Percentiles rank a stretch among this genome's conserved stretches.
Evolutionary conservation across 1,284 basidiomycete species (phyloP).

Genomic region (Coriolopsis trogii): DNA sequence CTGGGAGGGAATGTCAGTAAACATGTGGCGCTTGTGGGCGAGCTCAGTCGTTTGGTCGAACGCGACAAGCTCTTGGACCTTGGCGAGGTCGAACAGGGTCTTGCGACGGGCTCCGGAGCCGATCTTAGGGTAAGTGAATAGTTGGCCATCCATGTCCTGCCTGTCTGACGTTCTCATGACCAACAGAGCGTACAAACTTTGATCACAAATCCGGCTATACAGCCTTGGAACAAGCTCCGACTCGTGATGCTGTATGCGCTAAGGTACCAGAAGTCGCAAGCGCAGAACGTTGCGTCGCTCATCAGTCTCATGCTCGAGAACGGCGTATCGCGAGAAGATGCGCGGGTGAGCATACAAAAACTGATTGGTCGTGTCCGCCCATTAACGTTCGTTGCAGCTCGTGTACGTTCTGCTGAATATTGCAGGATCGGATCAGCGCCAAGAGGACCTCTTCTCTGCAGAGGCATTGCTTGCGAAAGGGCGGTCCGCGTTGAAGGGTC

Average conservation of each 20-base stretch:
- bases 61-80: conserved; percentile 86
- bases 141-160: no score
- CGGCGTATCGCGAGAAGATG: conserved; percentile 85
- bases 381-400: conserved; percentile 51
- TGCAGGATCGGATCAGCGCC: conserved; percentile 93
- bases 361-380: neutral
- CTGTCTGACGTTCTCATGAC: no score
- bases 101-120: conserved; percentile 89
- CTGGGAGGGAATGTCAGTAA: conserved; percentile 98
- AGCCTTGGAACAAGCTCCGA: conserved; percentile 84
- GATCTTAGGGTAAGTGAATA: conserved; percentile 75
- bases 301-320: conserved; percentile 83
- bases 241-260: conserved; percentile 95
- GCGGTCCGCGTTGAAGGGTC: conserved; percentile 91
- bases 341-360: conserved; percentile 56
- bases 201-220: conserved; percentile 69
- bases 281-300: conserved; percentile 81
- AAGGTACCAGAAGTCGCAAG: conserved; percentile 92
- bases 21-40: conserved; percentile 96
- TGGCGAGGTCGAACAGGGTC: conserved; percentile 95
- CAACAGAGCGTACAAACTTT: conserved; percentile 81
- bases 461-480: conserved; percentile 96
- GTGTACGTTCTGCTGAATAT: conserved; percentile 95
- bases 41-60: conserved; percentile 90
- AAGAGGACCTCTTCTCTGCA: conserved; percentile 97